A percentile compares a stretch with the other conserved stretches of the same genome.
phyloP scores from a whole-genome alignment of 805 yeast genomes.

The Lipomyces orientalis region DNA sequence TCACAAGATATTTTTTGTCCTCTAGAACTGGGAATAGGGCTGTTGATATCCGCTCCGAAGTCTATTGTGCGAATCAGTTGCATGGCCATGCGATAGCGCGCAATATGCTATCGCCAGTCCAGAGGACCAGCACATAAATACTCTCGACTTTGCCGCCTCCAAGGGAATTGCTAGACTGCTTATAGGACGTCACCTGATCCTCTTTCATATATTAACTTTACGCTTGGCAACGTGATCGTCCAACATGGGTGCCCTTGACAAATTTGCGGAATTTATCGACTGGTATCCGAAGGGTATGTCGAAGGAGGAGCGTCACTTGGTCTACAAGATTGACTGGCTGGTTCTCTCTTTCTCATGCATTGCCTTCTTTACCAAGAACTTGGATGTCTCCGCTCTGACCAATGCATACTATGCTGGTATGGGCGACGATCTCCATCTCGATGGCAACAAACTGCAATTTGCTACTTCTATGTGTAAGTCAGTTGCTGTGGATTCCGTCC shows the following conservation, averaged over 20 bases:
- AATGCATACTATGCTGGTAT: conserved; percentile 75
- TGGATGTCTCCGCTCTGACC: conserved; percentile 64
- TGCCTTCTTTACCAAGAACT: conserved; percentile 71
- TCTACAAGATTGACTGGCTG: conserved; percentile 61
- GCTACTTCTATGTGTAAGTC: conserved; percentile 55
- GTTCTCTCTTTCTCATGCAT: conserved; percentile 62
- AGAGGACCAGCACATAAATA: not conserved
- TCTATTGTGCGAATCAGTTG: not conserved
- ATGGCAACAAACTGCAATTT: conserved; percentile 65
- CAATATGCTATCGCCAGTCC: not conserved
- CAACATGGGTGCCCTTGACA: not conserved
- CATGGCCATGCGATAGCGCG: not conserved
- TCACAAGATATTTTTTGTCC: not conserved
- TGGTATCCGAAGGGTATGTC: conserved; percentile 43
- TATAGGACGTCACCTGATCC: too few relatives aligned
- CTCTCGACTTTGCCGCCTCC: not conserved
- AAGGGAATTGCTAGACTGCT: too few relatives aligned
- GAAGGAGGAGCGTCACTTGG: conserved; percentile 53
- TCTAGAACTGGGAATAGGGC: not conserved
- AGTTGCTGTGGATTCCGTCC: not conserved
- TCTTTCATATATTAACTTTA: not conserved
- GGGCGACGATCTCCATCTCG: conserved; percentile 58
- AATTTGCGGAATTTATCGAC: conserved; percentile 24
- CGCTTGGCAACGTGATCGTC: conserved; percentile 11
- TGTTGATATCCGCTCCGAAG: not conserved